Percentiles rank a stretch among this genome's conserved stretches.
phyloP scores from a whole-genome alignment of 108 stramenopile genomes.

The Ochromonas danica region DNA sequence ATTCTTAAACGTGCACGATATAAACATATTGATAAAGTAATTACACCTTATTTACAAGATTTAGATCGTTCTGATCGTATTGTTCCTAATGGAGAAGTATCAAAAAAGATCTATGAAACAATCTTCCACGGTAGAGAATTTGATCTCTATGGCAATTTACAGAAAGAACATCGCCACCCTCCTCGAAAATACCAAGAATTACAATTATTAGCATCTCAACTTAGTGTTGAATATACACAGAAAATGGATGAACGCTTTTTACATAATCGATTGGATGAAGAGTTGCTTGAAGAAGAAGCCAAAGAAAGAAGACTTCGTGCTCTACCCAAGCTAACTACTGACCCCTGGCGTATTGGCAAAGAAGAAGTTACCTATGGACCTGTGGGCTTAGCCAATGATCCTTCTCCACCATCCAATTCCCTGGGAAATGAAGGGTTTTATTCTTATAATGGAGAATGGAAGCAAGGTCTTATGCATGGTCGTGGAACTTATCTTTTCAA shows the following conservation, averaged over 20 bases:
- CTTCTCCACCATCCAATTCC: not conserved
- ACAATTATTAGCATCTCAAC: not conserved
- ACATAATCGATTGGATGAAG: not conserved
- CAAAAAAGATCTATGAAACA: not conserved
- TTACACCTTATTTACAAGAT: not conserved
- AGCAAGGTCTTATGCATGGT: slow-evolving; percentile 37
- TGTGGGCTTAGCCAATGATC: slow-evolving; percentile 18
- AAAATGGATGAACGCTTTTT: not conserved
- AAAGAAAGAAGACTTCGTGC: not conserved
- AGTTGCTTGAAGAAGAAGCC: not conserved
- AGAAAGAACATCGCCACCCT: not conserved
- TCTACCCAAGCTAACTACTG: slow-evolving; percentile 16
- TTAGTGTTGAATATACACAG: not conserved
- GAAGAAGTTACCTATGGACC: not conserved
- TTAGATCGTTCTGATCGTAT: slow-evolving; percentile 9
- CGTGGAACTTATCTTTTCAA: slow-evolving; percentile 36
- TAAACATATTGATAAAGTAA: not conserved
- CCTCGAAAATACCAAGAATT: slow-evolving; percentile 9
- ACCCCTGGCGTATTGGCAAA: slow-evolving; percentile 1
- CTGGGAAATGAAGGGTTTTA: slow-evolving; percentile 43
- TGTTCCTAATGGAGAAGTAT: slow-evolving; percentile 10
- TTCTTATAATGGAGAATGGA: slow-evolving; percentile 46
- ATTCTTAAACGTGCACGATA: not conserved
- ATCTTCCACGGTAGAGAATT: not conserved
- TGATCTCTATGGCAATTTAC: slow-evolving; percentile 5